A percentile compares a stretch with the other conserved stretches of the same genome.
Conservation (phyloP, 768 basidiomycete genomes). For the Phylloporus arenicola region DNA sequence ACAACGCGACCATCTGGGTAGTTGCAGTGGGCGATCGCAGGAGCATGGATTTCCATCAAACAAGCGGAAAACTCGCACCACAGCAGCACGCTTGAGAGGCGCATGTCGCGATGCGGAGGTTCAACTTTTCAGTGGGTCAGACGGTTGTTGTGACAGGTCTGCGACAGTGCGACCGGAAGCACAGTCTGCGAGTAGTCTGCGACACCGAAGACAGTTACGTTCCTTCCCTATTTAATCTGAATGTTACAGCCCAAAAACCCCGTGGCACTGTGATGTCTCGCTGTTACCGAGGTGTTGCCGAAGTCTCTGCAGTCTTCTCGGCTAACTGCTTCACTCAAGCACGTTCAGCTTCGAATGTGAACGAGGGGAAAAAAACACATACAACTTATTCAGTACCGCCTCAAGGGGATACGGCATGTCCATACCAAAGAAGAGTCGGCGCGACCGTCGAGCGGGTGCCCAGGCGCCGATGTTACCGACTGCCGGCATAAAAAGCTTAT, state of each 20-base stretch:
- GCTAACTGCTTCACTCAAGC: too few species aligned
- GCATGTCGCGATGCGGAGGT: not conserved
- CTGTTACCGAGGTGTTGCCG: too few species aligned
- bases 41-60: not conserved
- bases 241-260: too few species aligned
- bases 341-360: not conserved
- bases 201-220: too few species aligned
- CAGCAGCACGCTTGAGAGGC: not conserved
- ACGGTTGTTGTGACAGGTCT: too few species aligned
- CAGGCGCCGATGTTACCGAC: not conserved
- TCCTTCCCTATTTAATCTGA: too few species aligned
- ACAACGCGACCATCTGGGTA: not conserved
- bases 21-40: not conserved
- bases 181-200: too few species aligned
- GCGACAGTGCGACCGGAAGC: too few species aligned
- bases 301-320: too few species aligned
- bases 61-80: not conserved
- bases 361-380: not conserved
- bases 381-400: not conserved
- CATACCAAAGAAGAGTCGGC: not conserved
- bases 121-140: too few species aligned
- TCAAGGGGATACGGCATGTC: not conserved
- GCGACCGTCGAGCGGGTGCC: not conserved
- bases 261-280: too few species aligned
- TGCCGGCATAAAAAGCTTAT: not conserved